phyloP scores from a whole-genome alignment of 2,329 filamentous ascomycete genomes.

The Ophiostoma perfectum region DNA sequence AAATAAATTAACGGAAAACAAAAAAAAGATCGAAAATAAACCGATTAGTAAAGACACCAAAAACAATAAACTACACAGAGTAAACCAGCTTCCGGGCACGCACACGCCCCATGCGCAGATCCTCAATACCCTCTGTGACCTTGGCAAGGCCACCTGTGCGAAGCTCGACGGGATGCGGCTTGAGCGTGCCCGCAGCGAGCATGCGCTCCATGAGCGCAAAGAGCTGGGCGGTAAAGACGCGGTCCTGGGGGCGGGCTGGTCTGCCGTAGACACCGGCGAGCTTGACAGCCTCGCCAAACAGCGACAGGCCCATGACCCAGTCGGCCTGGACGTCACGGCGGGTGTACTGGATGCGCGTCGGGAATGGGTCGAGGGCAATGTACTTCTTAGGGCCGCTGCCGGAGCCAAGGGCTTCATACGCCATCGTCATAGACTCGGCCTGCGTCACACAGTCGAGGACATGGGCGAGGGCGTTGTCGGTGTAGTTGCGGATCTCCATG shows the following conservation, averaged over 20 bases:
- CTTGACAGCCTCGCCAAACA: constrained; percentile 22
- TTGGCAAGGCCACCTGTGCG: constrained; percentile 20
- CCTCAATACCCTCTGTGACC: constrained; percentile 22
- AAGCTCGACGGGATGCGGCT: constrained; percentile 23
- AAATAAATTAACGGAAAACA: background rate
- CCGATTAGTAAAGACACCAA: background rate
- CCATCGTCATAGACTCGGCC: constrained; percentile 22
- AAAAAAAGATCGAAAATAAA: background rate
- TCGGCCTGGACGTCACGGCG: constrained; percentile 23
- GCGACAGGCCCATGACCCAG: constrained; percentile 22
- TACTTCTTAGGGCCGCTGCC: constrained; percentile 18
- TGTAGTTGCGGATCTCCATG: constrained; percentile 27
- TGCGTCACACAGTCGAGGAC: constrained; percentile 26
- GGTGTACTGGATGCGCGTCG: constrained; percentile 23
- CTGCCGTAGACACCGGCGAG: constrained; percentile 23
- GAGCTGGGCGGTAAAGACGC: constrained; percentile 18
- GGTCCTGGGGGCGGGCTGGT: constrained; percentile 23
- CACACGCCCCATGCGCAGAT: constrained; percentile 23
- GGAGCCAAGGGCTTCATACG: constrained; percentile 25
- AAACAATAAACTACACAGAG: background rate
- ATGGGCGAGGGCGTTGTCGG: constrained; percentile 21
- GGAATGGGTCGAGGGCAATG: constrained; percentile 23
- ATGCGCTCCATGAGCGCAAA: constrained; percentile 20
- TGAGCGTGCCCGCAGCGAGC: constrained; percentile 21
- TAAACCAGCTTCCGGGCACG: constrained; percentile 24